phyloP scores from a whole-genome alignment of 306 rosid genomes.

The Alnus glutinosa region DNA sequence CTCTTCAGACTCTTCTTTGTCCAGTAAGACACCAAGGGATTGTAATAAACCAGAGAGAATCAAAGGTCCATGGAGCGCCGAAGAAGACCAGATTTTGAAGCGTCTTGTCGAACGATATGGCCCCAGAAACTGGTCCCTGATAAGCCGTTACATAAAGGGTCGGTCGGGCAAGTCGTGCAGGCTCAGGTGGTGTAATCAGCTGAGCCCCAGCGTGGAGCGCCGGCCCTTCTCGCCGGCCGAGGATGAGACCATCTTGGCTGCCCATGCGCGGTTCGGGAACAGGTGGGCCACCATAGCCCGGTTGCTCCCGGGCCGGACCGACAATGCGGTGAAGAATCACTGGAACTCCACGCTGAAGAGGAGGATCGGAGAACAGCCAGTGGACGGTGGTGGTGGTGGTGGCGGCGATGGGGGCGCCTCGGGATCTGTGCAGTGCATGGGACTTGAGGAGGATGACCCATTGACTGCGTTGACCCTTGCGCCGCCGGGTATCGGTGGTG shows the following conservation, averaged over 20 bases:
- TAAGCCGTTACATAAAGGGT: slow-evolving; percentile 78
- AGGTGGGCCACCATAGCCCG: slow-evolving; percentile 98
- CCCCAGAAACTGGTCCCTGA: slow-evolving; percentile 85
- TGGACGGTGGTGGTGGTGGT: background rate
- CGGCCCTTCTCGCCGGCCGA: slow-evolving; percentile 76
- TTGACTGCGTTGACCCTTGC: slow-evolving; percentile 91
- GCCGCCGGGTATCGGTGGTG: slow-evolving; percentile 58
- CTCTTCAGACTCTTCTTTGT: slow-evolving; percentile 57
- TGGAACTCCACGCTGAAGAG: slow-evolving; percentile 97
- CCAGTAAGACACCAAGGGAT: slow-evolving; percentile 11
- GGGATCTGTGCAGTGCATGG: slow-evolving; percentile 1
- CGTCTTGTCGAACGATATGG: slow-evolving; percentile 81
- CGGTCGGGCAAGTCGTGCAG: slow-evolving; percentile 95
- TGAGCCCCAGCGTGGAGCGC: slow-evolving; percentile 86
- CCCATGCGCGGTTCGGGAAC: slow-evolving; percentile 78
- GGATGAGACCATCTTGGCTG: slow-evolving; percentile 74
- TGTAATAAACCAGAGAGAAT: slow-evolving; percentile 43
- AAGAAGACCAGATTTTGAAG: slow-evolving; percentile 82
- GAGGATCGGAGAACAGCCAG: slow-evolving; percentile 34
- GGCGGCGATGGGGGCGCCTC: slow-evolving; percentile 17
- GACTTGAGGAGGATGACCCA: slow-evolving; percentile 53
- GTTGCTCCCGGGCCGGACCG: slow-evolving; percentile 87
- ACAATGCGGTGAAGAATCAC: slow-evolving; percentile 92
- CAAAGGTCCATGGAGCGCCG: slow-evolving; percentile 98
- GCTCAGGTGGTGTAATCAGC: slow-evolving; percentile 95